These are phyloP conservation scores for Hordeum vulgare DNA, from an alignment of 176 grass and related monocot genomes.

Conservation along the genomic window MorexV3_pseudomolecules_assembly NC_058519.1:523884469-523884968, in stretches of 20 bases:
- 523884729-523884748: not conserved
- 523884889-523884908: too few relatives aligned
- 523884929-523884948: too few relatives aligned
- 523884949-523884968: too few relatives aligned
- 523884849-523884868: too few relatives aligned
- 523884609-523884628: not conserved
- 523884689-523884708: not conserved
- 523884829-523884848: too few relatives aligned
- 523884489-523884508: not conserved
- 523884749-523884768: too few relatives aligned
- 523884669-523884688: not conserved
- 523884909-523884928: too few relatives aligned
- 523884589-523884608: not conserved
- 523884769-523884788: too few relatives aligned
- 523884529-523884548: not conserved
- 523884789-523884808: too few relatives aligned
- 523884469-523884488: not conserved
- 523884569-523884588: not conserved
- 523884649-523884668: not conserved
- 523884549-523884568: not conserved
- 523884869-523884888: too few relatives aligned
- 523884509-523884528: conserved; percentile 6
- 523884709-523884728: not conserved
- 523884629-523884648: not conserved
- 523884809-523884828: too few relatives aligned